A percentile compares a stretch with the other conserved stretches of the same genome.
phyloP scores from a whole-genome alignment of 108 stramenopile species.

The Conticribra weissflogii region DNA sequence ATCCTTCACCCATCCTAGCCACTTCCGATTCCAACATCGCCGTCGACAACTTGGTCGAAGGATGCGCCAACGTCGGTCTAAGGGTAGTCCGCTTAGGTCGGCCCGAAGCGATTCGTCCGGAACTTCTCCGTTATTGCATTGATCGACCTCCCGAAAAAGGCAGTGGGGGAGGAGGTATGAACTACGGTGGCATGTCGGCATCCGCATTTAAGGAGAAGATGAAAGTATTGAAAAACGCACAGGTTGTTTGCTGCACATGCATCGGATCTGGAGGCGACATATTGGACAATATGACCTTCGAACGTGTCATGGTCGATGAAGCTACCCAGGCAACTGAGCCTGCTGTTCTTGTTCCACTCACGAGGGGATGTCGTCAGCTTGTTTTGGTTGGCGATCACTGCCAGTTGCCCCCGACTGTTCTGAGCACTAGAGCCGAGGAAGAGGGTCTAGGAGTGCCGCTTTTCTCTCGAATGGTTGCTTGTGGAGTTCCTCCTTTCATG shows the following conservation, averaged over 20 bases:
- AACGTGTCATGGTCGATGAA: constrained; percentile 93
- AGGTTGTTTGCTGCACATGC: constrained; percentile 95
- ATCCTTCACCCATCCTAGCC: constrained; percentile 82
- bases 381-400: constrained; percentile 97
- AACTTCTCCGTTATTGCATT: constrained; percentile 87
- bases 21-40: constrained; percentile 97
- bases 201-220: constrained; percentile 80
- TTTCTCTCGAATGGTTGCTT: constrained; percentile 91
- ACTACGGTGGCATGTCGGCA: constrained; percentile 51
- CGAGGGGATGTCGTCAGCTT: constrained; percentile 90
- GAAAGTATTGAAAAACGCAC: constrained; percentile 83
- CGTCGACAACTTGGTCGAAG: constrained; percentile 97
- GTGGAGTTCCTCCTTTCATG: constrained; percentile 90
- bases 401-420: constrained; percentile 93
- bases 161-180: constrained; percentile 32
- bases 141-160: constrained; percentile 77
- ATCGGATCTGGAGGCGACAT: constrained; percentile 93
- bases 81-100: constrained; percentile 92
- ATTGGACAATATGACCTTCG: constrained; percentile 83
- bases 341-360: constrained; percentile 89
- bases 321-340: constrained; percentile 95
- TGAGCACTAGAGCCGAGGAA: constrained; percentile 85
- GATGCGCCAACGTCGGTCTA: constrained; percentile 89
- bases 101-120: constrained; percentile 91
- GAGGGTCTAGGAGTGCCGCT: constrained; percentile 88